Base-by-base conservation (phyloP, 2,329 filamentous ascomycete species). In the Aschersonia sp. region DNA sequence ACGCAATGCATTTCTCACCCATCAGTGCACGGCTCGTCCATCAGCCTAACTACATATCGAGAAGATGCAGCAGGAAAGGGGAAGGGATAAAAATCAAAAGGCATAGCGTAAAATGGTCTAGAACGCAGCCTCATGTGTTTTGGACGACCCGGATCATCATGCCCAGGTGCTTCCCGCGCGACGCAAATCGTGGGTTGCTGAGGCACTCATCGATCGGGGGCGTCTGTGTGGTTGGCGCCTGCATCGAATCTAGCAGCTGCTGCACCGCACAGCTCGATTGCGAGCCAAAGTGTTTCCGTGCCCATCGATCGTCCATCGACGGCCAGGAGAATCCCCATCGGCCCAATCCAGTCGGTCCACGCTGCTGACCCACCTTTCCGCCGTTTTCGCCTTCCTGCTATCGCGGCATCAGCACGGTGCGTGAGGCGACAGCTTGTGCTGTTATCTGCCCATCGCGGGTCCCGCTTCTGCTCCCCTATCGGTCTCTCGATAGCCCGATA, bases 221-320 rank as follows among this genome's bases (percentile, higher is more conserved):
- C 40, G 7, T 41, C 40, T 12, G 40, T 22, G 14, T 41, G 40
- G 40, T 12, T n/a, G 10, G 10, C n/a, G 10, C 9, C 10, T 41
- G 40, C 9, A 12, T 41, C 32, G 32, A 37, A 9, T 12, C 8
- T 37, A 37, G 8, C 8, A 8, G 8, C 8, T 12, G 32, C 32
- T 9, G 32, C 32, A 9, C 8, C 8, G 32, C 4, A 37, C 8
- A 37, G 32, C 14, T n/a, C 39, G 45, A 49, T 49, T 29, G 42
- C 14, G 35, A 32, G 37, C 35, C 32, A 35, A 45, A 37, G 32
- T 43, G 43, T 45, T 43, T 39, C 41, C 22, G 10, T 41, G 3
- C 11, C n/a, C 43, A 42, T 50, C 48, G 48, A 48, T 50, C 46
- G 46, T 40, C 35, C 46, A 48, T 48, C 43, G 32, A 31, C 30